Evolutionary conservation across 306 rosid genomes (phyloP).

Genomic region (Astragalus glycyphyllos): DNA sequence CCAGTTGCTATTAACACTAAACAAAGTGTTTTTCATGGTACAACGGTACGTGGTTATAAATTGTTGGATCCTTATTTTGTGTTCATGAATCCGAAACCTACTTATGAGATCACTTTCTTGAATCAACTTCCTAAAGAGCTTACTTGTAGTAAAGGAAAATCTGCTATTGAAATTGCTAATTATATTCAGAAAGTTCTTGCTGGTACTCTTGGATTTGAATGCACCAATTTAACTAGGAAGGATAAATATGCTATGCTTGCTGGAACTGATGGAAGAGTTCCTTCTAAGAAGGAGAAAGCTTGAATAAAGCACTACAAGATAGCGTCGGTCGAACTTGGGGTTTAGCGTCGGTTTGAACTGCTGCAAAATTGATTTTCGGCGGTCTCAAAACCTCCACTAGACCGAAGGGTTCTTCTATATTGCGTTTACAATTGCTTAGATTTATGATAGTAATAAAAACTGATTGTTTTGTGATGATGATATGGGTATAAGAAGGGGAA

Average conservation of each 20-base stretch:
- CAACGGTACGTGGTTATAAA: conserved; percentile 73
- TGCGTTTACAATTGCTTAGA: conserved; percentile 38
- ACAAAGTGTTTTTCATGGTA: conserved; percentile 84
- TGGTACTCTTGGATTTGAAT: conserved; percentile 87
- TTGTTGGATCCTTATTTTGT: conserved; percentile 86
- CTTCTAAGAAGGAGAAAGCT: conserved; percentile 55
- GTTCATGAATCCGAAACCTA: conserved; percentile 91
- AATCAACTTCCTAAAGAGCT: conserved; percentile 76
- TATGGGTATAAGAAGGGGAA: not conserved
- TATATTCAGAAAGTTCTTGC: conserved; percentile 84
- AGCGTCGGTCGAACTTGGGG: too few species aligned
- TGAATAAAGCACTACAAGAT: not conserved
- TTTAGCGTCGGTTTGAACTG: too few species aligned
- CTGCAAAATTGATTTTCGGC: too few species aligned
- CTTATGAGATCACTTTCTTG: conserved; percentile 84
- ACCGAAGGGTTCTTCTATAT: conserved; percentile 9
- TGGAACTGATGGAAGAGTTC: conserved; percentile 87
- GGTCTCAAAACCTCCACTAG: too few species aligned
- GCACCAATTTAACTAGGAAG: conserved; percentile 88
- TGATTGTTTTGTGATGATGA: conserved; percentile 40
- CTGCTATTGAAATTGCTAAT: conserved; percentile 86
- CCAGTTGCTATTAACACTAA: conserved; percentile 91
- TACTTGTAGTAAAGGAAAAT: conserved; percentile 78
- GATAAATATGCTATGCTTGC: conserved; percentile 83
- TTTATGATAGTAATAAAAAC: conserved; percentile 46